A percentile compares a stretch with the other conserved stretches of the same genome.
These are phyloP conservation scores for Fusarium sulawesiense DNA, from an alignment of 2,329 filamentous ascomycete genomes.

Conservation along the genomic window DNA sequence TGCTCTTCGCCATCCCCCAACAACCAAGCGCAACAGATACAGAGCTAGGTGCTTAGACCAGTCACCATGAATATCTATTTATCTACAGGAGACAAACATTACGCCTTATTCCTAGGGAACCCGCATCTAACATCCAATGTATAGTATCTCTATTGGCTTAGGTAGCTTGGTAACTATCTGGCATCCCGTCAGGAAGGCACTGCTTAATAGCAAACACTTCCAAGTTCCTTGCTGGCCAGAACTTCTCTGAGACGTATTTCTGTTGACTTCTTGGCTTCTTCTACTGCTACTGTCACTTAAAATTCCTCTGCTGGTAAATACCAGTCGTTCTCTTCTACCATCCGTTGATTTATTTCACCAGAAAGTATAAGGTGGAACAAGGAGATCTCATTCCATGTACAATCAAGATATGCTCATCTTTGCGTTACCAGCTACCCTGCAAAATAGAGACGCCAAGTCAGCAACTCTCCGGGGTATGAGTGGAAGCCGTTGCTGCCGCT, in stretches of 20 bases:
- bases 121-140: too few species aligned
- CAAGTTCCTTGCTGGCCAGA: background rate
- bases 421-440: background rate
- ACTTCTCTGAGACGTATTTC: background rate
- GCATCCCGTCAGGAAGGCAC: background rate
- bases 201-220: background rate
- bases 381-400: background rate
- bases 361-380: background rate
- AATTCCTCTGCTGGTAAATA: background rate
- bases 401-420: background rate
- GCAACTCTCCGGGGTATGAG: slow-evolving; percentile 17
- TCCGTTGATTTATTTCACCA: background rate
- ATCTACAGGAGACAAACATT: too few species aligned
- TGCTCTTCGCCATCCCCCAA: too few species aligned
- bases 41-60: too few species aligned
- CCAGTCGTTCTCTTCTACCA: background rate
- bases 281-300: background rate
- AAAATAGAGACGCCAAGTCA: background rate
- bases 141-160: too few species aligned
- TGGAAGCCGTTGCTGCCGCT: slow-evolving; percentile 2
- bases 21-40: too few species aligned
- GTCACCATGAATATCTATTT: too few species aligned
- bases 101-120: too few species aligned
- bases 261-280: background rate
- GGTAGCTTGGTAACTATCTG: background rate